Conservation (phyloP, 1,284 basidiomycete species). For the Peniophora sp. region DNA sequence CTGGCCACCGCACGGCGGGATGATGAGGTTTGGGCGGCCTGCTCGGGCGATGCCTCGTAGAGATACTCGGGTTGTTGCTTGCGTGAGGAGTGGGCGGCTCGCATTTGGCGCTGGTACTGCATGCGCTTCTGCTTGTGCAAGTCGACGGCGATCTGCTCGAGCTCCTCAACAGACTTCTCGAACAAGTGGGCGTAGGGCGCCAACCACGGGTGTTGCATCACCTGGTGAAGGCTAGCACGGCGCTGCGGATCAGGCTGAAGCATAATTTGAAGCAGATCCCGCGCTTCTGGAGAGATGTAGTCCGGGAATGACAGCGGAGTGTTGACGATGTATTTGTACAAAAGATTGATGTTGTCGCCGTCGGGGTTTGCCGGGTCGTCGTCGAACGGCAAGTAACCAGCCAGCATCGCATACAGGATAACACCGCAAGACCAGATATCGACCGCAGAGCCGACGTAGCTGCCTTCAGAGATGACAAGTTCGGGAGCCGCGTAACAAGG, state of each 20-base stretch:
- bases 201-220: constrained; percentile 88
- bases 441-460: constrained; percentile 97
- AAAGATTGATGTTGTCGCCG: constrained; percentile 98
- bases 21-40: constrained; percentile 34
- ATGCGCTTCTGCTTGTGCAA: constrained; percentile 79
- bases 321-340: constrained; percentile 99
- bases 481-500: constrained; percentile 99
- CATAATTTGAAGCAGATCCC: constrained; percentile 75
- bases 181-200: constrained; percentile 59
- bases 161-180: constrained; percentile 64
- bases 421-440: constrained; percentile 99
- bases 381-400: constrained; percentile 99
- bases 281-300: constrained; percentile 77
- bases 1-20: constrained; percentile 34
- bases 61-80: constrained; percentile 38
- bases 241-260: constrained; percentile 76
- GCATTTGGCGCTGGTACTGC: constrained; percentile 74
- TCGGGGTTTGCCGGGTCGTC: constrained; percentile 99
- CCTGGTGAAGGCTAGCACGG: constrained; percentile 65
- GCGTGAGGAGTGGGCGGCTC: constrained; percentile 31
- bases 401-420: constrained; percentile 98
- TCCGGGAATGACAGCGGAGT: constrained; percentile 93
- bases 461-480: constrained; percentile 96
- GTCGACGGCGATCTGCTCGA: constrained; percentile 77
- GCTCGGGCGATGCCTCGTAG: constrained; percentile 36